These are phyloP conservation scores for Hsuehochloa calcarea DNA, from an alignment of 176 grass and related monocot genomes.

Conservation along the genomic window DNA sequence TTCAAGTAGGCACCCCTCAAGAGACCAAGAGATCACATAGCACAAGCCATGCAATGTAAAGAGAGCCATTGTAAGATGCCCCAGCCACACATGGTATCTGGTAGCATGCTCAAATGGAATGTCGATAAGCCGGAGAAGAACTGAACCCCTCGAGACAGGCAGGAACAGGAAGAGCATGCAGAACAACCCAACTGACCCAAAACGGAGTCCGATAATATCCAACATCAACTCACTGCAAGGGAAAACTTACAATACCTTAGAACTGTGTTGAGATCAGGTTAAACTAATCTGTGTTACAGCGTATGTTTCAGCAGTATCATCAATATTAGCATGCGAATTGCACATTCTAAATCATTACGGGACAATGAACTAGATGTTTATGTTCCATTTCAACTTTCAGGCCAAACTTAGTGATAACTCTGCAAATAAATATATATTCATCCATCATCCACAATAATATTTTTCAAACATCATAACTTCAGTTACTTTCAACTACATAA, in stretches of 20 bases:
- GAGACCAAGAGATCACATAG: constrained; percentile 55
- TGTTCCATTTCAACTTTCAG: not conserved
- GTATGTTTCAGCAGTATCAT: not conserved
- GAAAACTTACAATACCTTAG: constrained; percentile 1
- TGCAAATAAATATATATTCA: not conserved
- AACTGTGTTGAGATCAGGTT: not conserved
- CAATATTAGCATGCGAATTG: not conserved
- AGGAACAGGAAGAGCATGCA: constrained; percentile 90
- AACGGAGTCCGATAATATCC: constrained; percentile 52
- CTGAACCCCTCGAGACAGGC: constrained; percentile 79
- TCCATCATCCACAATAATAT: not conserved
- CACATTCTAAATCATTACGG: not conserved
- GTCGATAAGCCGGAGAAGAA: constrained; percentile 92
- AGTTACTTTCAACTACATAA: not conserved
- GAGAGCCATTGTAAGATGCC: constrained; percentile 92
- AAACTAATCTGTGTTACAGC: not conserved
- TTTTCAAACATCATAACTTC: not conserved
- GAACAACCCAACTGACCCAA: constrained; percentile 74
- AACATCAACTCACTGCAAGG: constrained; percentile 63
- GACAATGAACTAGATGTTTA: not conserved
- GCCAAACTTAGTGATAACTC: not conserved
- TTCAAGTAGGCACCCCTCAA: constrained; percentile 43
- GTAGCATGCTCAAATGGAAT: constrained; percentile 99
- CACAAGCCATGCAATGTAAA: constrained; percentile 86
- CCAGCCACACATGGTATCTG: constrained; percentile 97